Conservation (phyloP, 768 basidiomycete species). For the Mycena olivaceomarginata region DNA sequence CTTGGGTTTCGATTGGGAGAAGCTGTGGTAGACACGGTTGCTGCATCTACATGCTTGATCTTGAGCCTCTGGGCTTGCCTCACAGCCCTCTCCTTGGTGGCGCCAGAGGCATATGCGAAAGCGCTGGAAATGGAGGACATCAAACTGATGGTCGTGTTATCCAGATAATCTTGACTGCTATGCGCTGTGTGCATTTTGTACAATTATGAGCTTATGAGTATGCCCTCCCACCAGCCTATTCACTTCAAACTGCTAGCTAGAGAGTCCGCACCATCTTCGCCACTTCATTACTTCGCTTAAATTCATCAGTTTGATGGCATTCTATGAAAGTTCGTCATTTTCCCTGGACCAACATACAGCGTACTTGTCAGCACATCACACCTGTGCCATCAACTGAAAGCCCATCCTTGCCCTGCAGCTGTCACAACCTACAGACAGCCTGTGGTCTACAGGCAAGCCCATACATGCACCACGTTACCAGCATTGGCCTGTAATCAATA, state of each 20-base stretch:
- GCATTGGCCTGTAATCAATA: too few relatives aligned
- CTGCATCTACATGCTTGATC: neutral
- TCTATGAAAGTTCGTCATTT: too few relatives aligned
- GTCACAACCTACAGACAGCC: too few relatives aligned
- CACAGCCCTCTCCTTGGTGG: neutral
- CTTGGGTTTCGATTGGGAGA: neutral
- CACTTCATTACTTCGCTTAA: too few relatives aligned
- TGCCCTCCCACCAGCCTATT: neutral
- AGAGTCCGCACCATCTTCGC: too few relatives aligned
- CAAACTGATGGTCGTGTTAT: constrained; percentile 17
- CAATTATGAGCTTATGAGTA: neutral
- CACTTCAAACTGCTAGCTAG: neutral
- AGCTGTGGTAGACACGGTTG: neutral
- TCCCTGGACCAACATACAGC: too few relatives aligned
- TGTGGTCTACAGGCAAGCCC: too few relatives aligned
- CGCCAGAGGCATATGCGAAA: neutral
- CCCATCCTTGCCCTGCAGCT: too few relatives aligned
- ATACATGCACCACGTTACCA: too few relatives aligned
- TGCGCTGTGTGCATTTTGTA: neutral
- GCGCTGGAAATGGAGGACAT: neutral
- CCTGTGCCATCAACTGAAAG: too few relatives aligned
- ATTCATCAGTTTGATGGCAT: too few relatives aligned
- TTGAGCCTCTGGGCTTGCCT: neutral
- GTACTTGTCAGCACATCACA: too few relatives aligned
- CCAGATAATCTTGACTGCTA: neutral